phyloP scores from a whole-genome alignment of 2,329 filamentous ascomycete species.

The Fusarium sp. region DNA sequence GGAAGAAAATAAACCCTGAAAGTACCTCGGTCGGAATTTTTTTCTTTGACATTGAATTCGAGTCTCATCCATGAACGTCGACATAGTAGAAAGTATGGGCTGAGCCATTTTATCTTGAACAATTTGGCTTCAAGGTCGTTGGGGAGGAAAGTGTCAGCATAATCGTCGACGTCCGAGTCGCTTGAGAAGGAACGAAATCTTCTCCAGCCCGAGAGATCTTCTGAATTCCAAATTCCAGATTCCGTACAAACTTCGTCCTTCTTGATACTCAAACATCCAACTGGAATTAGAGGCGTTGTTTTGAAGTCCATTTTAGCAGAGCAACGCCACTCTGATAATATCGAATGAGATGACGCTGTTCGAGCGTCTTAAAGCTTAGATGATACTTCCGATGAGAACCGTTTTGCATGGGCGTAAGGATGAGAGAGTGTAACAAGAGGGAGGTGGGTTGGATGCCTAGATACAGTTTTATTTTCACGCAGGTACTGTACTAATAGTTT shows the following conservation, averaged over 20 bases:
- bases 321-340: neutral
- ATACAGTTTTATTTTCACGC: neutral
- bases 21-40: constrained; percentile 41
- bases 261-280: constrained; percentile 53
- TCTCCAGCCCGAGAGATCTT: constrained; percentile 43
- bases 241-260: constrained; percentile 28
- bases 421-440: neutral
- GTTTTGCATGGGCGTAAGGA: neutral
- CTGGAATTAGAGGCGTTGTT: constrained; percentile 52
- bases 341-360: neutral
- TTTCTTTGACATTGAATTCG: constrained; percentile 48
- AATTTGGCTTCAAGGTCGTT: constrained; percentile 45
- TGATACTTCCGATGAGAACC: neutral
- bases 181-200: constrained; percentile 42
- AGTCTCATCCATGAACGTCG: constrained; percentile 57
- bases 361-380: neutral
- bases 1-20: constrained; percentile 72
- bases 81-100: constrained; percentile 49
- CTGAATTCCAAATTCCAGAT: constrained; percentile 24
- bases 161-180: neutral
- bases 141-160: constrained; percentile 20
- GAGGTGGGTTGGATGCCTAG: neutral
- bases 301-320: constrained; percentile 31
- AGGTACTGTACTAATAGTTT: neutral
- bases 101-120: constrained; percentile 41